Conservation (phyloP, 2,329 filamentous ascomycete species). For the Exophiala sp. region DNA sequence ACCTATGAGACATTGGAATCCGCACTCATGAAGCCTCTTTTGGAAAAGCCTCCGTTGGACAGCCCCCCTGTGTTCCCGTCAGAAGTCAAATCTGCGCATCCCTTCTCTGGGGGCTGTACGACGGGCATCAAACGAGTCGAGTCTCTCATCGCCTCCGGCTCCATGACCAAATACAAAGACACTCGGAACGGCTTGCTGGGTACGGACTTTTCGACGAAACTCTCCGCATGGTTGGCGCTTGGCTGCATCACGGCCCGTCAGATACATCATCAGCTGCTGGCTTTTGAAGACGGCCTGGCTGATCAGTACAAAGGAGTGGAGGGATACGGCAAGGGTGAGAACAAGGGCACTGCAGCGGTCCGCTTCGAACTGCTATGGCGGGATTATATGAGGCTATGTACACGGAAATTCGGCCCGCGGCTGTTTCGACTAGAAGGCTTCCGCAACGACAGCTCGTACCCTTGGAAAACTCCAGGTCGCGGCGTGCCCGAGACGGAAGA, state of each 20-base stretch:
- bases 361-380: constrained; percentile 74
- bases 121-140: constrained; percentile 56
- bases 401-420: constrained; percentile 62
- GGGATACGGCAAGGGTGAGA: constrained; percentile 69
- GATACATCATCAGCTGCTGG: constrained; percentile 63
- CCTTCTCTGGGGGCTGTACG: constrained; percentile 66
- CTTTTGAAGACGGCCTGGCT: constrained; percentile 63
- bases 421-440: constrained; percentile 67
- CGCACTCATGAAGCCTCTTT: constrained; percentile 58
- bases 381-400: constrained; percentile 77
- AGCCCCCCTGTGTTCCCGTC: constrained; percentile 52
- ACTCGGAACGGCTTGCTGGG: constrained; percentile 71
- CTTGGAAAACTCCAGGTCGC: constrained; percentile 46
- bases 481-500: constrained; percentile 37
- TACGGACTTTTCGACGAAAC: constrained; percentile 68
- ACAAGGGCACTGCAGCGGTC: constrained; percentile 65
- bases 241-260: constrained; percentile 71
- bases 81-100: constrained; percentile 58
- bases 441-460: constrained; percentile 46
- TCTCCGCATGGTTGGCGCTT: constrained; percentile 69
- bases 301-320: constrained; percentile 38
- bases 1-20: constrained; percentile 52
- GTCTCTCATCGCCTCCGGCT: constrained; percentile 59
- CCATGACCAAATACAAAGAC: constrained; percentile 63
- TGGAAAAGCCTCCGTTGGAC: constrained; percentile 46